phyloP scores from a whole-genome alignment of 495 filamentous ascomycete genomes.

The Eremomyces bilateralis region DNA sequence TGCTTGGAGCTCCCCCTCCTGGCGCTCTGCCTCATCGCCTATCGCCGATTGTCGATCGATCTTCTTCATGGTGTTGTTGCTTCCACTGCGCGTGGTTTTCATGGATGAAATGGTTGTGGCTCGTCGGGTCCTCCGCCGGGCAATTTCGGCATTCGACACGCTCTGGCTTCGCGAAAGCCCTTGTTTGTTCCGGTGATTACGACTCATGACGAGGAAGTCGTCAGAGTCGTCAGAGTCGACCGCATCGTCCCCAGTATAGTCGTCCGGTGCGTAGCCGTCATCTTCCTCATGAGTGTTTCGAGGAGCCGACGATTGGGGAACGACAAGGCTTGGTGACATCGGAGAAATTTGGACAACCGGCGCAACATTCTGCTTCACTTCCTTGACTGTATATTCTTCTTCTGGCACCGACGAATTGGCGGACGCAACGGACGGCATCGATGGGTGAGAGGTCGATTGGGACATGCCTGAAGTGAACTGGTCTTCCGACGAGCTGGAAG shows the following conservation, averaged over 20 bases:
- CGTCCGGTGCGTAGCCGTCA: conserved; percentile 28
- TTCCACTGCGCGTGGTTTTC: conserved; percentile 13
- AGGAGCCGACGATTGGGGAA: conserved; percentile 2
- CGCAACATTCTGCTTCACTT: conserved; percentile 3
- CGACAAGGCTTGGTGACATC: conserved; percentile 7
- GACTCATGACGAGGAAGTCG: conserved; percentile 10
- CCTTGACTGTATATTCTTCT: conserved; percentile 9
- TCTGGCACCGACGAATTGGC: conserved; percentile 18
- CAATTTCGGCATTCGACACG: conserved; percentile 12
- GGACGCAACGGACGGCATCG: conserved; percentile 23
- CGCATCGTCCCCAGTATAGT: conserved; percentile 15
- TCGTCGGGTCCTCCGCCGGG: conserved; percentile 5
- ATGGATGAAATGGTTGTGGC: conserved; percentile 3
- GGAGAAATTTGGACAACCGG: conserved; percentile 3
- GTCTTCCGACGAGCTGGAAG: conserved; percentile 7
- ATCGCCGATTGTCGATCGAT: no score
- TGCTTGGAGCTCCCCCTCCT: no score
- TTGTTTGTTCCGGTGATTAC: conserved; percentile 4
- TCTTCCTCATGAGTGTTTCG: conserved; percentile 20
- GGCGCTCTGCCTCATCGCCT: no score
- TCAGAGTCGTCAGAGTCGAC: conserved; percentile 9
- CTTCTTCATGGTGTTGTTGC: conserved; percentile 17
- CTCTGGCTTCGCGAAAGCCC: conserved; percentile 7
- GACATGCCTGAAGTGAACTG: conserved; percentile 20
- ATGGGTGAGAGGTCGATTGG: conserved; percentile 22